phyloP scores from a whole-genome alignment of 202 grass and related monocot genomes.

The Panicum virgatum region DNA sequence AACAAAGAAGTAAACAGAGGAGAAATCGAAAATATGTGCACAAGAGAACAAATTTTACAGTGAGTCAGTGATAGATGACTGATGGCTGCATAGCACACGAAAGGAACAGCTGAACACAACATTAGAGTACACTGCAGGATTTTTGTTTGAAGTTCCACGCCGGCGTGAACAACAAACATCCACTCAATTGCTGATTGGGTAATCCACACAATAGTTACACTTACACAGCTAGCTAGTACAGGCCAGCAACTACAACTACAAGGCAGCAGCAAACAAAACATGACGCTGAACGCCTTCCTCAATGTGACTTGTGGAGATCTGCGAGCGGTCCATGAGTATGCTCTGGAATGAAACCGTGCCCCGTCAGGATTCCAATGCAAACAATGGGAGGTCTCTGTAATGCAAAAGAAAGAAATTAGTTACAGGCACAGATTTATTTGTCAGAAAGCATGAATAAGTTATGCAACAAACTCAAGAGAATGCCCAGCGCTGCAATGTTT shows the following conservation, averaged over 20 bases:
- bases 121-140: not conserved
- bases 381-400: constrained; percentile 79
- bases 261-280: constrained; percentile 29
- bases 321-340: constrained; percentile 73
- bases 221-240: constrained; percentile 6
- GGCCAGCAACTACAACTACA: not conserved
- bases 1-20: not conserved
- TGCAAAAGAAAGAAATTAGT: constrained; percentile 5
- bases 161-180: not conserved
- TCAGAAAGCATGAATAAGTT: not conserved
- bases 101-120: not conserved
- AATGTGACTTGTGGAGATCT: constrained; percentile 49
- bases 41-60: not conserved
- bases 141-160: not conserved
- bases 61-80: too few relatives aligned
- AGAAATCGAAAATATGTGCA: not conserved
- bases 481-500: not conserved
- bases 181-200: not conserved
- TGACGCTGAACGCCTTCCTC: not conserved
- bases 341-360: constrained; percentile 84
- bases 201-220: too few relatives aligned
- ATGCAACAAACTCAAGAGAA: not conserved
- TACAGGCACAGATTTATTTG: not conserved
- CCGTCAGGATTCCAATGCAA: constrained; percentile 63
- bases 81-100: too few relatives aligned